Evolutionary conservation across 129 eudicot genomes (phyloP), one percentile per base, ranked within the genome.

Genomic region (Arctium minus): DNA sequence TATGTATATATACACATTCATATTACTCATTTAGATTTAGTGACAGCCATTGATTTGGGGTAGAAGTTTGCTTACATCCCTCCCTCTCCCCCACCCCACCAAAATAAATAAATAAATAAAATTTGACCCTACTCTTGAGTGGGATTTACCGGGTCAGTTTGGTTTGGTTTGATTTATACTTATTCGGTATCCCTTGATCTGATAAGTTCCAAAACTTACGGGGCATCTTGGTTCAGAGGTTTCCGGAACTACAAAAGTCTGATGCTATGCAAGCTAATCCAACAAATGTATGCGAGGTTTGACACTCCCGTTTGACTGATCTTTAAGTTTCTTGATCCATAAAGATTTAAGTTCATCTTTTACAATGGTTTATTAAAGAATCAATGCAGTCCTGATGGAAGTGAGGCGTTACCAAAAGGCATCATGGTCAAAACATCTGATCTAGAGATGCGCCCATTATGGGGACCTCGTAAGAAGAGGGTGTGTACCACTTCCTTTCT

Each of bases 361-460:
- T 76, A 37, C 64, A 11, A 68, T n/a, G 75, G 36, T 64, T 75
- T 29, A 1, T 56, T 80, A 36, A 64, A 94, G 97, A 77, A 80
- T 48, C 84, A 78, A 81, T 92, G 92, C 90, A 88, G 87, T 77
- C 88, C 81, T 22, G 91, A 81, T 76, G 98, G 98, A 82, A 92
- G 90, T 75, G 95, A 94, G 79, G 80, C 91, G 44, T 87, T 94
- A 50, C 98, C 98, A 64, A 81, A 81, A 86, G 96, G 97, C 17
- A 94, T 94, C 48, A 88, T 94, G 30, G 76, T 84, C 46, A 89
- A 74, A 84, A 90, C 96, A 17, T 76, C 98, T 30, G 90, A 94
- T 86, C 80, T 94, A 77, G 97, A 94, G 83, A 90, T 92, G 94
- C 91, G 87, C 8, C 93, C 97, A 15, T 80, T 94, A 48, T 90